Conservation (phyloP, 176 grass and related monocot species). For the Themeda triandra region DNA sequence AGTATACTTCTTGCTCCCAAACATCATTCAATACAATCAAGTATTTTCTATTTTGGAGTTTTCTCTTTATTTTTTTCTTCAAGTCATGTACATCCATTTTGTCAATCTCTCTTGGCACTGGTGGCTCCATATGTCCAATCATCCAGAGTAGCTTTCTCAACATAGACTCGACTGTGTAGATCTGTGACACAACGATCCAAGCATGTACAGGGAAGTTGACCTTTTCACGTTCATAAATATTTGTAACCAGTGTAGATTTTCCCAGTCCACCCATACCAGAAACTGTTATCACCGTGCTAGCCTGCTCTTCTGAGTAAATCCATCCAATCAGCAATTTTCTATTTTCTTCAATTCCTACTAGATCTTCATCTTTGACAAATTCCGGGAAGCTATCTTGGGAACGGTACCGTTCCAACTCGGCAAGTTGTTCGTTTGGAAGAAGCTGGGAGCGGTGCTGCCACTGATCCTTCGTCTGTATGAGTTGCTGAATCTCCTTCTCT, state of each 20-base stretch:
- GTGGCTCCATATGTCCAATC: background rate
- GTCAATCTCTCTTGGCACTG: background rate
- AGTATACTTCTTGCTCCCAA: slow-evolving; percentile 51
- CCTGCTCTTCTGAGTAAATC: slow-evolving; percentile 27
- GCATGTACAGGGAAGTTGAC: slow-evolving; percentile 29
- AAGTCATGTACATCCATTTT: slow-evolving; percentile 41
- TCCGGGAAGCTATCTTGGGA: slow-evolving; percentile 33
- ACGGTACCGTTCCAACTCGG: slow-evolving; percentile 9
- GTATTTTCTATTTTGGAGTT: slow-evolving; percentile 38
- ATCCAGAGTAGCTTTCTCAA: slow-evolving; percentile 30
- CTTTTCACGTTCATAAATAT: slow-evolving; percentile 48
- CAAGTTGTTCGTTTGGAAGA: background rate
- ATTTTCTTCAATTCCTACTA: slow-evolving; percentile 32
- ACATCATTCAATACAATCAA: slow-evolving; percentile 75
- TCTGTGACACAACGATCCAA: slow-evolving; percentile 37
- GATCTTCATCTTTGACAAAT: slow-evolving; percentile 43
- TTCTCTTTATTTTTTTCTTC: slow-evolving; percentile 21
- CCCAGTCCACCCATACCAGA: slow-evolving; percentile 42
- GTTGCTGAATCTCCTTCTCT: slow-evolving; percentile 22
- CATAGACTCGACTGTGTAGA: slow-evolving; percentile 10
- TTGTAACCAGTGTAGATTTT: slow-evolving; percentile 42
- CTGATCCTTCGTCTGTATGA: slow-evolving; percentile 27
- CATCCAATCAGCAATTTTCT: slow-evolving; percentile 15
- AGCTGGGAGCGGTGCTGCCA: slow-evolving; percentile 35
- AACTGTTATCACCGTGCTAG: slow-evolving; percentile 28